Conservation (phyloP, 345 rosid species). For the Trapa bicornis region DNA sequence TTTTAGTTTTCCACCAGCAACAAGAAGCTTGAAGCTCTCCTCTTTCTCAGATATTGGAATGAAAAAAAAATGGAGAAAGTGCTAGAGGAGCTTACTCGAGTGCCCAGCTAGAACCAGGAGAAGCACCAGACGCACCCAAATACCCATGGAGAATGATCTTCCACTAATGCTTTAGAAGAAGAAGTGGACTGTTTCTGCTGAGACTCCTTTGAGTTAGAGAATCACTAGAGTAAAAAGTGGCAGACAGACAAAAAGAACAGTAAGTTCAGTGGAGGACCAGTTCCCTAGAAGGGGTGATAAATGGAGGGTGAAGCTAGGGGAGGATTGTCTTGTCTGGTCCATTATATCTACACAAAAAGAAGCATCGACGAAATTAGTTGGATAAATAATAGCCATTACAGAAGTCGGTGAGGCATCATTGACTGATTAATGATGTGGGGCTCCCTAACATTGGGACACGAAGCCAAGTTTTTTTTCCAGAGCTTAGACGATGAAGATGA, state of each 20-base stretch:
- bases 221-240: not conserved
- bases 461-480: constrained; percentile 18
- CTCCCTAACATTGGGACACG: constrained; percentile 12
- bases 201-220: not conserved
- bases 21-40: not conserved
- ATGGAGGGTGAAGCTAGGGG: too few species aligned
- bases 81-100: constrained; percentile 36
- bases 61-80: constrained; percentile 6
- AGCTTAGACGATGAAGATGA: too few species aligned
- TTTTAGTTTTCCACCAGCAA: not conserved
- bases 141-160: not conserved
- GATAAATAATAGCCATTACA: too few species aligned
- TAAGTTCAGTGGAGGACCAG: not conserved
- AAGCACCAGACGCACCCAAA: constrained; percentile 24
- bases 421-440: too few species aligned
- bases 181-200: not conserved
- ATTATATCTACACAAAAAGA: too few species aligned
- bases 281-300: too few species aligned
- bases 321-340: too few species aligned
- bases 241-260: not conserved
- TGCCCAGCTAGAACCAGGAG: constrained; percentile 41
- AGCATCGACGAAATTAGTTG: too few species aligned
- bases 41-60: not conserved
- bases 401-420: too few species aligned
- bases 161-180: not conserved